A percentile compares a stretch with the other conserved stretches of the same genome.
These are phyloP conservation scores for Mrakiaceae sp. DNA, from an alignment of 1,284 basidiomycete species.

Conservation along the genomic window DNA sequence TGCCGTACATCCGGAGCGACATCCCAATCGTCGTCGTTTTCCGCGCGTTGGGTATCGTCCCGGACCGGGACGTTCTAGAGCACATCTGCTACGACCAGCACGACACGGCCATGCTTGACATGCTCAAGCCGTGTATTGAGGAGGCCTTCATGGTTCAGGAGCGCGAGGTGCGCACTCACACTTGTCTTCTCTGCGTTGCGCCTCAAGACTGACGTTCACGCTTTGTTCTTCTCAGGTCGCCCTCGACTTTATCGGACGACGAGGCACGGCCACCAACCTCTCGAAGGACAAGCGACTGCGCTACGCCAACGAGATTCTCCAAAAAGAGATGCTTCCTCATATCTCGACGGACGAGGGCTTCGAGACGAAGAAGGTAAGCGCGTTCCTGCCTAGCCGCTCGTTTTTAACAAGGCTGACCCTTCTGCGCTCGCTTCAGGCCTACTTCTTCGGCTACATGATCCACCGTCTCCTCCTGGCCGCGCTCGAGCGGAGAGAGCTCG, in stretches of 20 bases:
- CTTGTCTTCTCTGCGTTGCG: neutral
- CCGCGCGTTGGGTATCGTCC: conserved; percentile 92
- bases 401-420: too few species aligned
- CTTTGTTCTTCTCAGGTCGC: conserved; percentile 44
- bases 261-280: conserved; percentile 89
- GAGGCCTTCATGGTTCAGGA: conserved; percentile 98
- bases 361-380: conserved; percentile 69
- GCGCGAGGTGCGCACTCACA: conserved; percentile 54
- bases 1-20: conserved; percentile 96
- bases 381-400: too few species aligned
- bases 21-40: conserved; percentile 99
- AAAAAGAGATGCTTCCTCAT: conserved; percentile 98
- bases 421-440: conserved; percentile 42
- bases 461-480: conserved; percentile 89
- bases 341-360: conserved; percentile 93
- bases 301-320: conserved; percentile 94
- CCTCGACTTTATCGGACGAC: conserved; percentile 94
- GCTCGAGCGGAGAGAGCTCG: conserved; percentile 85
- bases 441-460: conserved; percentile 99
- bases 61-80: conserved; percentile 92
- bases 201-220: neutral
- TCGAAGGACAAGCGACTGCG: conserved; percentile 84
- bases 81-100: conserved; percentile 98
- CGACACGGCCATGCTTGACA: conserved; percentile 91
- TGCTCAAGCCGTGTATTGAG: conserved; percentile 97